Evolutionary conservation across 179 eudicot genomes (phyloP).

Genomic region (Nepenthes alata): DNA sequence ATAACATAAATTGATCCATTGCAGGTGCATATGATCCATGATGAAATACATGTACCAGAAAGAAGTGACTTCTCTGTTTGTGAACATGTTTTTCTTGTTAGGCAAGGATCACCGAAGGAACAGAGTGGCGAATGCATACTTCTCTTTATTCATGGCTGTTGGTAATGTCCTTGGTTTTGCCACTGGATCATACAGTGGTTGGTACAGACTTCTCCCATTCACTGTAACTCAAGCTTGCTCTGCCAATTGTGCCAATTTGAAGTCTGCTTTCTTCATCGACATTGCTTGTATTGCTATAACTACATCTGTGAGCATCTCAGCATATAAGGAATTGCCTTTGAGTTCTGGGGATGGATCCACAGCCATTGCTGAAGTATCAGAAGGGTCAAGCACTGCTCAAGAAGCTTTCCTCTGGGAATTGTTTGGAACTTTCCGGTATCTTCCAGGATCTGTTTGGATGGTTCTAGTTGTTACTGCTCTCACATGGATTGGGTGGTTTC

Average conservation of each 20-base stretch:
- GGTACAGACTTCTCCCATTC: conserved; percentile 71
- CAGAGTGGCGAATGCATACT: conserved; percentile 98
- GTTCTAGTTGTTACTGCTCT: conserved; percentile 71
- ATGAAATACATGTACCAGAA: neutral
- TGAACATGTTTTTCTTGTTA: conserved; percentile 14
- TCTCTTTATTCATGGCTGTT: conserved; percentile 87
- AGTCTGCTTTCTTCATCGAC: conserved; percentile 81
- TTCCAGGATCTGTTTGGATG: conserved; percentile 73
- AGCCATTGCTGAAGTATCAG: conserved; percentile 18
- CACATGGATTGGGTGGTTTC: conserved; percentile 98
- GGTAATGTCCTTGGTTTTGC: conserved; percentile 95
- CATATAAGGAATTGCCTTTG: conserved; percentile 64
- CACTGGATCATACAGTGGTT: conserved; percentile 76
- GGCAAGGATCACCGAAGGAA: conserved; percentile 89
- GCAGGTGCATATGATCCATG: too few species aligned
- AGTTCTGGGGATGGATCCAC: conserved; percentile 16
- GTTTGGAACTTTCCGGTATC: conserved; percentile 68
- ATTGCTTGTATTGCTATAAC: conserved; percentile 55
- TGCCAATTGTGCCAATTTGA: conserved; percentile 82
- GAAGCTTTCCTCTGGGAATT: conserved; percentile 97
- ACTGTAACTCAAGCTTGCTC: conserved; percentile 59
- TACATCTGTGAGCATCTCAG: conserved; percentile 63
- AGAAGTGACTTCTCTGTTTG: conserved; percentile 1
- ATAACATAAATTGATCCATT: too few species aligned
- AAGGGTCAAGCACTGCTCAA: conserved; percentile 35